Conservation (phyloP, 78 protist genomes). For the Bodo saltans region DNA sequence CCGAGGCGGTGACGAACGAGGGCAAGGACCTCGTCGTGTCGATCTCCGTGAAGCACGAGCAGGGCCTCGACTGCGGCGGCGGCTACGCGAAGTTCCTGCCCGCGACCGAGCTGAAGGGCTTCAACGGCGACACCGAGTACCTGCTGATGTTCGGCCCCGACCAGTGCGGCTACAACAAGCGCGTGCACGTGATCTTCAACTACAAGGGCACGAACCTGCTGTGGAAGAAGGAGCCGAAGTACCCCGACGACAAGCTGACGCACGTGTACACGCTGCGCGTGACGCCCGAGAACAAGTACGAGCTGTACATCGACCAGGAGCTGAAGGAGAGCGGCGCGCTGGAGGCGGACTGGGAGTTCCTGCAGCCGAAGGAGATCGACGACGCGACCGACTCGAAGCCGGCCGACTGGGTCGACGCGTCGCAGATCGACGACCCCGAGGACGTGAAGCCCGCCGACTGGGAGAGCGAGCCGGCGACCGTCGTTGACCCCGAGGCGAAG, state of each 20-base stretch:
- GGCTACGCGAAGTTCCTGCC: constrained; percentile 91
- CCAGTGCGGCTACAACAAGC: constrained; percentile 74
- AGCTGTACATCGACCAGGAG: constrained; percentile 77
- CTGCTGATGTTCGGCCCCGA: constrained; percentile 95
- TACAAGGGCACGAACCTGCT: constrained; percentile 81
- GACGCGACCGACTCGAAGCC: constrained; percentile 87
- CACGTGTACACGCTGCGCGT: constrained; percentile 96
- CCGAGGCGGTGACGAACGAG: constrained; percentile 55
- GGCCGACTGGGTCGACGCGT: constrained; percentile 92
- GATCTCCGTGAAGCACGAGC: constrained; percentile 90
- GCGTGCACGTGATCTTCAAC: constrained; percentile 81
- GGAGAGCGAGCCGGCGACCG: constrained; percentile 35
- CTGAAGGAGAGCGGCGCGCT: constrained; percentile 75
- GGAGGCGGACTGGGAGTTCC: constrained; percentile 79
- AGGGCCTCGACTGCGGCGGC: constrained; percentile 70
- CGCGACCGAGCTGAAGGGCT: constrained; percentile 49
- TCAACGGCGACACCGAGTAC: constrained; percentile 82
- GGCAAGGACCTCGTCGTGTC: constrained; percentile 75
- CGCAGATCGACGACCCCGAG: constrained; percentile 80
- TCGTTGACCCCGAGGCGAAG: constrained; percentile 67
- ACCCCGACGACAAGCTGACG: constrained; percentile 77
- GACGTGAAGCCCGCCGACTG: constrained; percentile 61
- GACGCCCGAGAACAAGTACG: constrained; percentile 88
- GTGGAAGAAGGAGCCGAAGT: constrained; percentile 51
- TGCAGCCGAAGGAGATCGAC: constrained; percentile 76